A percentile compares a stretch with the other conserved stretches of the same genome.
Evolutionary conservation across 2,329 filamentous ascomycete genomes (phyloP).

Genomic region (Colletotrichum tropicale): DNA sequence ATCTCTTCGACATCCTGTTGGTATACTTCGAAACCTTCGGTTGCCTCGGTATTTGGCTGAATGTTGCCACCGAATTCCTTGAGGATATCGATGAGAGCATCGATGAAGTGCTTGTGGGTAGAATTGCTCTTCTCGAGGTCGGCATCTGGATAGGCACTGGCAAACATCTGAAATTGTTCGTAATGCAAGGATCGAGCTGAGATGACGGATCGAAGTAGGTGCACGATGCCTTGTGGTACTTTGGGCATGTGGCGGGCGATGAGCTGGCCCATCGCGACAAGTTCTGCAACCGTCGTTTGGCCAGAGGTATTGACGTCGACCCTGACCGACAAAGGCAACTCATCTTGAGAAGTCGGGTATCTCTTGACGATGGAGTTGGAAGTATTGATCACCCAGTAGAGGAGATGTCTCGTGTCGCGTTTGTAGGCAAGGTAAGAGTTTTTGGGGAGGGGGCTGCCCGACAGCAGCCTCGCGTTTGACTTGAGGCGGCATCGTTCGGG

Average conservation of each 20-base stretch:
- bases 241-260: constrained; percentile 38
- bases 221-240: constrained; percentile 36
- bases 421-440: constrained; percentile 44
- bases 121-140: constrained; percentile 41
- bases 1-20: not conserved
- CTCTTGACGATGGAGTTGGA: constrained; percentile 39
- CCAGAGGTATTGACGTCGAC: constrained; percentile 39
- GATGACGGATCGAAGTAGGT: constrained; percentile 43
- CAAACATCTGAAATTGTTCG: constrained; percentile 34
- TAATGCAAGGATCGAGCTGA: constrained; percentile 32
- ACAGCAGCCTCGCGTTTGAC: not conserved
- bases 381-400: constrained; percentile 43
- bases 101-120: constrained; percentile 47
- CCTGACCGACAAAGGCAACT: not conserved
- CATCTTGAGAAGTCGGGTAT: constrained; percentile 14
- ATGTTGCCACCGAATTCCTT: constrained; percentile 34
- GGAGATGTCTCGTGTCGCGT: constrained; percentile 36
- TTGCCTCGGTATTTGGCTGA: constrained; percentile 14
- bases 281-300: constrained; percentile 35
- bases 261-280: constrained; percentile 43
- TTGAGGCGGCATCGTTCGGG: not conserved
- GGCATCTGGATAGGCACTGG: constrained; percentile 33
- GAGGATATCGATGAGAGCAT: constrained; percentile 41
- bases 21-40: not conserved
- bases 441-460: not conserved